Conservation (phyloP, 1,139 yeast genomes). For the Martiniozyma asiatica region DNA sequence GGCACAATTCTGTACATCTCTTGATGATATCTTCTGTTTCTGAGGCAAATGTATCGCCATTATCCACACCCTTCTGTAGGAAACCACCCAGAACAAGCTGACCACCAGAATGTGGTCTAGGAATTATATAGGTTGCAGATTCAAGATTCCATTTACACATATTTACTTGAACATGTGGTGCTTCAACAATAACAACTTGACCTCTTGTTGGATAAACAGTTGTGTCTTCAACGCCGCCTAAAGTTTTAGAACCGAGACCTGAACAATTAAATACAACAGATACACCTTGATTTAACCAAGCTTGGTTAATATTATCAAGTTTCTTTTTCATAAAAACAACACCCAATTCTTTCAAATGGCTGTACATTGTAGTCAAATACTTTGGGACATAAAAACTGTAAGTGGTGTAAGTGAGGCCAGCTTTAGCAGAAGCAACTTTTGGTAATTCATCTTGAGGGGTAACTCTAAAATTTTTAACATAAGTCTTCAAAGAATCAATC, state of each 20-base stretch:
- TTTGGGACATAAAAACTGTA: constrained; percentile 60
- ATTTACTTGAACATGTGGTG: constrained; percentile 39
- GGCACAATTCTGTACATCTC: constrained; percentile 40
- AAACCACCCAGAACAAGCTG: constrained; percentile 59
- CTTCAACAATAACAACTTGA: constrained; percentile 48
- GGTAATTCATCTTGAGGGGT: constrained; percentile 28
- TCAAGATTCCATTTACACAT: constrained; percentile 37
- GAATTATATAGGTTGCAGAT: constrained; percentile 50
- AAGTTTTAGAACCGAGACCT: constrained; percentile 44
- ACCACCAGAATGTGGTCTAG: constrained; percentile 48
- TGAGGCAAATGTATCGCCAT: constrained; percentile 36
- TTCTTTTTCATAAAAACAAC: constrained; percentile 32
- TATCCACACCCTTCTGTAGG: constrained; percentile 43
- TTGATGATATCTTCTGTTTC: constrained; percentile 45
- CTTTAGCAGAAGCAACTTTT: constrained; percentile 27
- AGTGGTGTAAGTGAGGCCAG: constrained; percentile 41
- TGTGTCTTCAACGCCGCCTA: constrained; percentile 46
- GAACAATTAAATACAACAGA: constrained; percentile 51
- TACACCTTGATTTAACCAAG: constrained; percentile 25
- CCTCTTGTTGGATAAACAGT: constrained; percentile 51
- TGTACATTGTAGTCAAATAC: constrained; percentile 33
- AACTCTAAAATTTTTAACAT: constrained; percentile 31
- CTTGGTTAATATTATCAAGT: constrained; percentile 43
- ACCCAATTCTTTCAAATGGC: constrained; percentile 31
- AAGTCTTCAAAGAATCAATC: constrained; percentile 31